These are phyloP conservation scores for Sordariomycetes sp. DNA, from an alignment of 2,329 filamentous ascomycete species.

Conservation along the genomic window DNA sequence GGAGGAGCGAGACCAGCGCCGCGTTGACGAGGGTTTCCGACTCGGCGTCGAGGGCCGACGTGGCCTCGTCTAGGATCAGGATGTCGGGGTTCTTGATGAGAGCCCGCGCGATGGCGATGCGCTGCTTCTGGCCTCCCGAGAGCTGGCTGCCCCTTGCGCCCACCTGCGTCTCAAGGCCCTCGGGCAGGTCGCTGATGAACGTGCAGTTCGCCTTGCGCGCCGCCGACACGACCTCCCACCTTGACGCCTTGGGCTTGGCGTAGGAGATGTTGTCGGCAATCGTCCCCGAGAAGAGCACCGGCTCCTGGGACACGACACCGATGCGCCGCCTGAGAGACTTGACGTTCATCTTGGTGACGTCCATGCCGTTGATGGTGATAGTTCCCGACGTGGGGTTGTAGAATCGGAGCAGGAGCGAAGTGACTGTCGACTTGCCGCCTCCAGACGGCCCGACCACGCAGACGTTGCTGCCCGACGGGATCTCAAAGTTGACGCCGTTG, in stretches of 20 bases:
- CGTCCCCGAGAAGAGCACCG: conserved; percentile 78
- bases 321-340: conserved; percentile 89
- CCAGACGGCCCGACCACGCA: conserved; percentile 95
- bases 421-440: conserved; percentile 92
- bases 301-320: conserved; percentile 91
- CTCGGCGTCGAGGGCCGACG: conserved; percentile 89
- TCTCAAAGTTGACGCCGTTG: conserved; percentile 77
- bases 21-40: conserved; percentile 95
- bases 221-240: conserved; percentile 73
- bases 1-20: conserved; percentile 69
- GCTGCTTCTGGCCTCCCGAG: conserved; percentile 93
- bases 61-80: conserved; percentile 91
- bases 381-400: conserved; percentile 71
- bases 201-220: conserved; percentile 89
- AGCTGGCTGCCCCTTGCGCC: conserved; percentile 88
- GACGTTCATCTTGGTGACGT: conserved; percentile 79
- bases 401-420: conserved; percentile 81
- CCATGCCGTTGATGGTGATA: conserved; percentile 75
- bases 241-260: conserved; percentile 67
- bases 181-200: conserved; percentile 94
- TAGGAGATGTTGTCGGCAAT: conserved; percentile 89
- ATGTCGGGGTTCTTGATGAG: conserved; percentile 95
- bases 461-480: conserved; percentile 87
- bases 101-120: conserved; percentile 91
- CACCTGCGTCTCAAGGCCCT: conserved; percentile 88